Conservation (phyloP, 23 red algal genomes). For the Agarophyton chilense region DNA sequence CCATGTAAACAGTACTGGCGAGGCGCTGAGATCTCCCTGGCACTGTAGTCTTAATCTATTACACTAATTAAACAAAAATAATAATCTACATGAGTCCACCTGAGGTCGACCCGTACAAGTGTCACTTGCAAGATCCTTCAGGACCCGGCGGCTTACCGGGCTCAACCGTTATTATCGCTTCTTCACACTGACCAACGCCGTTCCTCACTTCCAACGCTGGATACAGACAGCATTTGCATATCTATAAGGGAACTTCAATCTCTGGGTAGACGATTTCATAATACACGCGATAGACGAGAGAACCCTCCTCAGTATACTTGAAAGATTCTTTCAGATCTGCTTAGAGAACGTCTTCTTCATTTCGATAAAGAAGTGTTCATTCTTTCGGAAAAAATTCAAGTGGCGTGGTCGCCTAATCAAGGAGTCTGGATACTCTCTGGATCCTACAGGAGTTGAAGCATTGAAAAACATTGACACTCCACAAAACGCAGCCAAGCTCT, state of each 20-base stretch:
- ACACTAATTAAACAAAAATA: no score
- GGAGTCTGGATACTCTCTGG: background rate
- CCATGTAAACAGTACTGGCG: no score
- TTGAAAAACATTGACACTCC: background rate
- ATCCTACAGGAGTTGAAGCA: background rate
- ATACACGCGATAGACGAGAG: constrained; percentile 23
- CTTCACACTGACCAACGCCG: background rate
- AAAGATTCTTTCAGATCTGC: constrained; percentile 47
- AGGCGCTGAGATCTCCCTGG: no score
- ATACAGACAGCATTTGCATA: constrained; percentile 20
- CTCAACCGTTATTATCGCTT: no score
- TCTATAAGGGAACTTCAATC: constrained; percentile 13
- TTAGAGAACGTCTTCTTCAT: background rate
- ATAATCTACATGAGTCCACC: no score
- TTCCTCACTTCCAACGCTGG: constrained; percentile 29
- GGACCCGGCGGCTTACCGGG: no score
- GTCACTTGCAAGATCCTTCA: no score
- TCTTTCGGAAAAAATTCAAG: constrained; percentile 19
- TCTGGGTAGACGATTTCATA: constrained; percentile 48
- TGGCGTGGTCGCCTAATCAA: constrained; percentile 41
- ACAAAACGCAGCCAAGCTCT: background rate
- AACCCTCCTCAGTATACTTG: background rate
- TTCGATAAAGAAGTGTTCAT: constrained; percentile 16
- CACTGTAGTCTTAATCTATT: no score
- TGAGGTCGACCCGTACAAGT: no score